A percentile compares a stretch with the other conserved stretches of the same genome.
Evolutionary conservation across 1,284 basidiomycete species (phyloP).

Genomic region (Inonotus obliquus): DNA sequence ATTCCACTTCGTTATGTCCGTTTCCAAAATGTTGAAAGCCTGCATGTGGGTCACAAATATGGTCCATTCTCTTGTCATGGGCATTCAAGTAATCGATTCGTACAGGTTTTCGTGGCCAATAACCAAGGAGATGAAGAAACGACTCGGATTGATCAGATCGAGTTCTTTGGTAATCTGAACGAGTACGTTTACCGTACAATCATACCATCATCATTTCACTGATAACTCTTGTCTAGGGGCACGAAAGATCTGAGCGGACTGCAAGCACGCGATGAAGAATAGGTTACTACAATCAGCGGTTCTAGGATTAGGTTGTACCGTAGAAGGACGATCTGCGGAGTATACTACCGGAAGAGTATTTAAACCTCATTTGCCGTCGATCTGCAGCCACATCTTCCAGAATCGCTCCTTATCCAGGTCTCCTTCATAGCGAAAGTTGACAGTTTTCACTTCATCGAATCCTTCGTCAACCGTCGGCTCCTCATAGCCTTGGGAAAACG

Average conservation of each 20-base stretch:
- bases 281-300: not conserved
- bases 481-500: conserved; percentile 61
- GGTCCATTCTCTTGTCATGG: not conserved
- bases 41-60: conserved; percentile 53
- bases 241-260: conserved; percentile 56
- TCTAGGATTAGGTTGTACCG: not conserved
- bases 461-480: conserved; percentile 67
- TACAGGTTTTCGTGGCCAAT: conserved; percentile 70
- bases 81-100: not conserved
- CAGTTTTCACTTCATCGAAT: conserved; percentile 66
- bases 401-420: conserved; percentile 57
- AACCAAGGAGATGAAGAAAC: conserved; percentile 74
- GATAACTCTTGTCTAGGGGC: conserved; percentile 32
- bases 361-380: conserved; percentile 18
- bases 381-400: conserved; percentile 70
- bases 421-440: conserved; percentile 81
- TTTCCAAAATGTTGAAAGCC: conserved; percentile 72
- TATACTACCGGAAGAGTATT: not conserved
- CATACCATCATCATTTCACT: not conserved
- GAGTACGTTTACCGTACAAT: conserved; percentile 38
- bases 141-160: conserved; percentile 75
- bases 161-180: conserved; percentile 64
- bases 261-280: conserved; percentile 39
- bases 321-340: not conserved
- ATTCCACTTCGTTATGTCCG: conserved; percentile 68